Percentiles rank a stretch among this genome's conserved stretches.
Evolutionary conservation across 2,329 filamentous ascomycete species (phyloP).

Genomic region (Colletotrichum spaethianum): DNA sequence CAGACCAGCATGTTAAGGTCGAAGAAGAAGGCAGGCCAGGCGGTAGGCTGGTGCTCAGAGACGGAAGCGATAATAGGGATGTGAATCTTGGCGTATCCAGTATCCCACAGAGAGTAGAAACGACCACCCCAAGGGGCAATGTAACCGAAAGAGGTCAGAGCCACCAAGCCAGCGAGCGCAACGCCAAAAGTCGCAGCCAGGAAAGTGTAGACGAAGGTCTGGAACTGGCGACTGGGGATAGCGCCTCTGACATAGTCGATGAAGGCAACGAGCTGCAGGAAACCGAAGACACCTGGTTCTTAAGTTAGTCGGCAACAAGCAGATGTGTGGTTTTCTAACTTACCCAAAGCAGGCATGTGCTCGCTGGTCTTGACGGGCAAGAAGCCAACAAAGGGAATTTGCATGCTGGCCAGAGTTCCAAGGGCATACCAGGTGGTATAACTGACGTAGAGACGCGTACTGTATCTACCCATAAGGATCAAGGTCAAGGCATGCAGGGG

Average conservation of each 20-base stretch:
- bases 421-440: slow-evolving; percentile 99
- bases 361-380: slow-evolving; percentile 96
- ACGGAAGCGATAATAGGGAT: slow-evolving; percentile 99
- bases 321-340: slow-evolving; percentile 47
- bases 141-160: slow-evolving; percentile 89
- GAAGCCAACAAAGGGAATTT: slow-evolving; percentile 99
- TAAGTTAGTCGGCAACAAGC: slow-evolving; percentile 39
- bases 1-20: slow-evolving; percentile 98
- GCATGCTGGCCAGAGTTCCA: slow-evolving; percentile 97
- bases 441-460: slow-evolving; percentile 92
- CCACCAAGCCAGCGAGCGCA: slow-evolving; percentile 82
- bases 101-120: slow-evolving; percentile 99
- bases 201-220: slow-evolving; percentile 85
- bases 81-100: slow-evolving; percentile 98
- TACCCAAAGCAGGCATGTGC: slow-evolving; percentile 97
- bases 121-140: slow-evolving; percentile 98
- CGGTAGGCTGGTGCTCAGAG: slow-evolving; percentile 98
- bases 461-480: slow-evolving; percentile 97
- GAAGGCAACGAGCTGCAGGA: slow-evolving; percentile 93
- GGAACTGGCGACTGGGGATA: slow-evolving; percentile 93
- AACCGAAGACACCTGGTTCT: slow-evolving; percentile 86
- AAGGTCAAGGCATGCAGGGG: slow-evolving; percentile 95
- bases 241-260: slow-evolving; percentile 92
- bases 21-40: slow-evolving; percentile 99
- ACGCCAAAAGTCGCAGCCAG: slow-evolving; percentile 82